A percentile compares a stretch with the other conserved stretches of the same genome.
Conservation (phyloP, 1,139 yeast species). For the Scheffersomyces insectosa region DNA sequence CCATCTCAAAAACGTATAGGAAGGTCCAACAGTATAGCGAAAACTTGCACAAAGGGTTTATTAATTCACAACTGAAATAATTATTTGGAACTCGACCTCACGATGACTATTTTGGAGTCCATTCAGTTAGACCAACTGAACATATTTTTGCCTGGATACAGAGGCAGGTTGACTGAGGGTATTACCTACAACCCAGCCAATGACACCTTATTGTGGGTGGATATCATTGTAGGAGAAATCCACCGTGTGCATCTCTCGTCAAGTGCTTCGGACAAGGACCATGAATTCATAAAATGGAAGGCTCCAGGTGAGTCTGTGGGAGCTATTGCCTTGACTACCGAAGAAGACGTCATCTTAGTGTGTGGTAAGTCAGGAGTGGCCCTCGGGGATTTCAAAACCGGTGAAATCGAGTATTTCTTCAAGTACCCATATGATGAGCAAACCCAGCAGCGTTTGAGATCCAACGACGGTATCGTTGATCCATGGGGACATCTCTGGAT, state of each 20-base stretch:
- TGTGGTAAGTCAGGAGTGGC: constrained; percentile 64
- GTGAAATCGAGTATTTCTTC: constrained; percentile 42
- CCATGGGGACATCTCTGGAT: constrained; percentile 71
- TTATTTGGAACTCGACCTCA: background rate
- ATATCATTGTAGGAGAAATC: constrained; percentile 59
- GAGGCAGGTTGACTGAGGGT: constrained; percentile 67
- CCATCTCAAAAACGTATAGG: no score
- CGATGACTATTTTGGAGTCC: background rate
- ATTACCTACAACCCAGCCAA: constrained; percentile 60
- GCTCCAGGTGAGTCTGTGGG: constrained; percentile 48
- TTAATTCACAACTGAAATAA: no score
- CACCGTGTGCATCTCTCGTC: constrained; percentile 43
- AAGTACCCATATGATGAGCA: constrained; percentile 40
- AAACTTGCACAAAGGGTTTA: no score
- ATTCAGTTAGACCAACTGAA: constrained; percentile 9
- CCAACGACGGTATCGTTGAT: constrained; percentile 74
- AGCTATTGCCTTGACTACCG: constrained; percentile 58
- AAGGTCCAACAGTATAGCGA: no score
- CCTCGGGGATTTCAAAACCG: constrained; percentile 43
- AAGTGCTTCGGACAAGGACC: constrained; percentile 19
- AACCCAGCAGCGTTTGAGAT: constrained; percentile 44
- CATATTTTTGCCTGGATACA: constrained; percentile 42
- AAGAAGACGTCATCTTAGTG: constrained; percentile 41
- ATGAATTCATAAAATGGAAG: constrained; percentile 6
- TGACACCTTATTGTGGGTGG: constrained; percentile 67